Evolutionary conservation across 805 yeast species (phyloP).

Genomic region (Cyberlindnera bimundalis): DNA sequence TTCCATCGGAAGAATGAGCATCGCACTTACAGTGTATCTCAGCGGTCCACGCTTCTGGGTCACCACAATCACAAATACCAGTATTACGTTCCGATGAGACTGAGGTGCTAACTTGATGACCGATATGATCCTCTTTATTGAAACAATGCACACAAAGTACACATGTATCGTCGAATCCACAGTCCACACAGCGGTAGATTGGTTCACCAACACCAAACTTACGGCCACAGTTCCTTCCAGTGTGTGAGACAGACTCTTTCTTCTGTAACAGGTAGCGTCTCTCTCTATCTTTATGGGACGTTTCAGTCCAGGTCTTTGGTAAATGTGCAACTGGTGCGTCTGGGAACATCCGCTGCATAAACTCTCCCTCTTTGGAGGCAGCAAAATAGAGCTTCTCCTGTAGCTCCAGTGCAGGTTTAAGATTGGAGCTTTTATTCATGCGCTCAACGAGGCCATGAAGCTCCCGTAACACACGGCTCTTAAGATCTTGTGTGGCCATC

Average conservation of each 20-base stretch:
- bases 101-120: conserved; percentile 54
- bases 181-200: conserved; percentile 69
- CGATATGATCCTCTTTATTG: conserved; percentile 62
- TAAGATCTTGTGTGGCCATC: conserved; percentile 4
- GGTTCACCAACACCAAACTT: conserved; percentile 59
- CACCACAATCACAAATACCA: conserved; percentile 76
- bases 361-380: conserved; percentile 37
- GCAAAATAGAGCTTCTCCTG: conserved; percentile 28
- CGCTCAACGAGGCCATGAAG: conserved; percentile 8
- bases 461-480: conserved; percentile 9
- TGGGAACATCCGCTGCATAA: conserved; percentile 35
- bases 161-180: conserved; percentile 77
- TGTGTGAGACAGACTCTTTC: conserved; percentile 33
- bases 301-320: conserved; percentile 10
- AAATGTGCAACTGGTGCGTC: conserved; percentile 6
- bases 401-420: conserved; percentile 4
- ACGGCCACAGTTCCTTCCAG: conserved; percentile 67
- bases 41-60: conserved; percentile 70
- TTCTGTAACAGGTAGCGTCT: conserved; percentile 5
- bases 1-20: conserved; percentile 23
- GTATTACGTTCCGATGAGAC: conserved; percentile 29
- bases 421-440: conserved; percentile 3
- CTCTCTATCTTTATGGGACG: not conserved
- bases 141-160: conserved; percentile 73
- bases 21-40: conserved; percentile 45